Percentiles rank a stretch among this genome's conserved stretches.
Conservation (phyloP, 2,329 filamentous ascomycete genomes). For the Aspergillus pseudotamarii region DNA sequence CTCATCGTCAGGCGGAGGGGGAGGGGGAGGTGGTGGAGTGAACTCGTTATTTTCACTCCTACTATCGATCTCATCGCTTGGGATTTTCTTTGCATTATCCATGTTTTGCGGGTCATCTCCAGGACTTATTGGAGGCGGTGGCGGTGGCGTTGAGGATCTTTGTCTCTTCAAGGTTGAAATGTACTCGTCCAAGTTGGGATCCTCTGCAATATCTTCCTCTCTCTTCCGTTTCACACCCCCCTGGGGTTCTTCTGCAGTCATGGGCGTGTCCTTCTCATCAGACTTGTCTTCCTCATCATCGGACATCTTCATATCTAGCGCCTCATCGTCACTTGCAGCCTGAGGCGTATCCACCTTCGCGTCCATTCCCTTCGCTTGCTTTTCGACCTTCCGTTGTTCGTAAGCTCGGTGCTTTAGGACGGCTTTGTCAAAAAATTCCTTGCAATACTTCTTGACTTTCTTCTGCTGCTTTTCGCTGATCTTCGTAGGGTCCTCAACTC, state of each 20-base stretch:
- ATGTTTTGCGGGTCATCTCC: constrained; percentile 12
- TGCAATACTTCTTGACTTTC: constrained; percentile 81
- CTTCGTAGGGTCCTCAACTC: constrained; percentile 79
- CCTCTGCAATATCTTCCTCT: constrained; percentile 40
- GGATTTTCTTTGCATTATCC: constrained; percentile 20
- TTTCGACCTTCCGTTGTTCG: constrained; percentile 65
- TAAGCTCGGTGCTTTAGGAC: constrained; percentile 72
- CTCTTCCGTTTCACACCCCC: constrained; percentile 65
- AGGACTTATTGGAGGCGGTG: constrained; percentile 26
- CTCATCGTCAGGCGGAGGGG: constrained; percentile 35
- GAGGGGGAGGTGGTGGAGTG: constrained; percentile 30
- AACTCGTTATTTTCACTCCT: constrained; percentile 22
- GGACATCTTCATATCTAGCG: constrained; percentile 42
- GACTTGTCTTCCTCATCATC: constrained; percentile 41
- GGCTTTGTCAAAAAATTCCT: constrained; percentile 84
- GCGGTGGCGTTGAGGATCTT: constrained; percentile 46
- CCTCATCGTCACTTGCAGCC: constrained; percentile 22
- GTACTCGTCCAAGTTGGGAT: constrained; percentile 35
- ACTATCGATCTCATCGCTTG: constrained; percentile 25
- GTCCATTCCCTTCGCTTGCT: constrained; percentile 34
- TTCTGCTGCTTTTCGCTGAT: constrained; percentile 77
- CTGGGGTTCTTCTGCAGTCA: constrained; percentile 5
- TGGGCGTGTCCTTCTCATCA: constrained; percentile 15
- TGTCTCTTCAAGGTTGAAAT: constrained; percentile 59
- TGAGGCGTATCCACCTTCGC: constrained; percentile 27